These are phyloP conservation scores for Leishmania arabica DNA, from an alignment of 208 protist species.

Conservation along the genomic window DNA sequence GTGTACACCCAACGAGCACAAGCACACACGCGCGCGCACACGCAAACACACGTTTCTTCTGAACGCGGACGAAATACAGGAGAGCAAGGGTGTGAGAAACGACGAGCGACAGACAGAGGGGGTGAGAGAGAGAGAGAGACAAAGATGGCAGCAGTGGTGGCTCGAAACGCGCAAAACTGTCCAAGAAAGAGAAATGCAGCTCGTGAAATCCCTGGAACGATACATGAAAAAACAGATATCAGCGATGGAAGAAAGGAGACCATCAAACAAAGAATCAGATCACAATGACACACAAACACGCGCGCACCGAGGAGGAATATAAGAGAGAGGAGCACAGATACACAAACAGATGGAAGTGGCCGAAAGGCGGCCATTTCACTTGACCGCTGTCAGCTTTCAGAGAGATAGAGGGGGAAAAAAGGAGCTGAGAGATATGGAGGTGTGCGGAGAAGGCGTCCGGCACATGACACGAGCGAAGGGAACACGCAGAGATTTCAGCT, in stretches of 20 bases:
- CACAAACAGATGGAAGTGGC: constrained; percentile 4
- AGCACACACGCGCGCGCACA: constrained; percentile 4
- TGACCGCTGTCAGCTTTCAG: not conserved
- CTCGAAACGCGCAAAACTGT: constrained; percentile 10
- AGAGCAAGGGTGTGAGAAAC: not conserved
- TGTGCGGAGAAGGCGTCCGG: not conserved
- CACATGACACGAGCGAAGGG: not conserved
- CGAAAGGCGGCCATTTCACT: not conserved
- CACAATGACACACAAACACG: not conserved
- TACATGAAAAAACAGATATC: not conserved
- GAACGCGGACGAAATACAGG: not conserved
- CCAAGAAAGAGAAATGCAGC: not conserved
- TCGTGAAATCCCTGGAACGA: not conserved
- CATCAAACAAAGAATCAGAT: constrained; percentile 4
- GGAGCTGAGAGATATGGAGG: constrained; percentile 8
- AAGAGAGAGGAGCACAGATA: constrained; percentile 1
- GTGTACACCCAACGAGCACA: not conserved
- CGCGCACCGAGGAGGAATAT: not conserved
- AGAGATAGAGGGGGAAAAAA: not conserved
- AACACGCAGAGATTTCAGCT: not conserved
- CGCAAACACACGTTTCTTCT: not conserved
- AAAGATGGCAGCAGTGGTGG: not conserved
- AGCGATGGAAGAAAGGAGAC: constrained; percentile 2
- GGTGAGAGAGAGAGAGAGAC: not conserved
- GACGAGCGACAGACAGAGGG: too few relatives aligned